Base-by-base conservation (phyloP, 2,329 filamentous ascomycete species). In the Geosmithia morbida region DNA sequence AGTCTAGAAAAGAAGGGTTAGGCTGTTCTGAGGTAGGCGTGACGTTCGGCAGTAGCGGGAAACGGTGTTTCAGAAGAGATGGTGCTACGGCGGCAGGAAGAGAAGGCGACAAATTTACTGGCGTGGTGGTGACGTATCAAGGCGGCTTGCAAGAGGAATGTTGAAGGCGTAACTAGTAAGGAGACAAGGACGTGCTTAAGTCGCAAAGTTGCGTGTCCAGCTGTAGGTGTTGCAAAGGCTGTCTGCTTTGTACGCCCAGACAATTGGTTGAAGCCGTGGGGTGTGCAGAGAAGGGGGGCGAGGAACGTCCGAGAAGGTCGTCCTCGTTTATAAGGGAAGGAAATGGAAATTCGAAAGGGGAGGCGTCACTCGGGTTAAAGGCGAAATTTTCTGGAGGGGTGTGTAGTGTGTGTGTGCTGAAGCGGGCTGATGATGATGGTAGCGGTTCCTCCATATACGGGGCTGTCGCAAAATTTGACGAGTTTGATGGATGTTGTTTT, bases 401-500 rank as follows among this genome's bases (percentile, higher is more conserved):
- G 16, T 43, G 30, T 8, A 18, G 19, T 20, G 43, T 16, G 17
- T 16, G 17, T 29, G 30, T 41, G 30, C 17, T 46, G 44, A 46
- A 18, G 44, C 14, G 30, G n/a, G 18, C 16, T 26, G 22, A 26
- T 26, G 22, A 26, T 45, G 44, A 20, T 40, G 44, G 6, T 30
- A 37, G 33, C 33, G 29, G 37, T 26, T 26, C 22, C 19, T 46
- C 44, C 30, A 41, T 33, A n/a, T 46, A 40, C 16, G 33, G 44
- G 44, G 44, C 30, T 41, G 44, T 41, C 37, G 46, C 46, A 44
- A n/a, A n/a, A 41, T 26, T 20, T 43, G 46, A 47, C 46, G 46
- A 22, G 6, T 37, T 43, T 43, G 40, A 55, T 61, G 63, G 22
- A 63, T 58, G 60, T 61, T 62, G 58, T 59, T 57, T 57, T 61